Conservation (phyloP, 2,329 filamentous ascomycete genomes). For the Calonectria ilicicola region DNA sequence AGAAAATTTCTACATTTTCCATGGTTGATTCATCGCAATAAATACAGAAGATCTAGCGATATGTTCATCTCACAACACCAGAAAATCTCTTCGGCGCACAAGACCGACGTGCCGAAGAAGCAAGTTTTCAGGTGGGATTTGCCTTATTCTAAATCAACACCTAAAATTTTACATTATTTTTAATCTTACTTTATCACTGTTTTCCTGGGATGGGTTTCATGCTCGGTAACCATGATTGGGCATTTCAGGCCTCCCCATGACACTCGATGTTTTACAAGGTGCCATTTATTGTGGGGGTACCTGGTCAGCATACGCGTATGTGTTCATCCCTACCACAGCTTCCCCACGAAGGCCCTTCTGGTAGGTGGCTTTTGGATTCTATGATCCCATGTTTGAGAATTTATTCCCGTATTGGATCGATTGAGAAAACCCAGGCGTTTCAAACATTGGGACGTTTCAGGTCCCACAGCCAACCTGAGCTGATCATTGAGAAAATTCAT, state of each 20-base stretch:
- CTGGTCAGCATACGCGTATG: conserved; percentile 1
- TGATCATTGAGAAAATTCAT: not conserved
- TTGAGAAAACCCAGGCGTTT: conserved; percentile 11
- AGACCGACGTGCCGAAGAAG: not conserved
- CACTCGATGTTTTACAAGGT: not conserved
- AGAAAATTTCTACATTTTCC: not conserved
- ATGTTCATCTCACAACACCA: not conserved
- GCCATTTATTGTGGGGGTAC: not conserved
- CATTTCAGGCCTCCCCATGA: not conserved
- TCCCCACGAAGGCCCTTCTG: not conserved
- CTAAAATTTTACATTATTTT: conserved; percentile 5
- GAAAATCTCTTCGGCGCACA: not conserved
- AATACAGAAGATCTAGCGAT: not conserved
- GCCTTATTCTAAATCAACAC: not conserved
- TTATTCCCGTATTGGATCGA: not conserved
- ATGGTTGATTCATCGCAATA: not conserved
- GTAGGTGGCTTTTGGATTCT: not conserved
- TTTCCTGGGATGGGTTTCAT: not conserved
- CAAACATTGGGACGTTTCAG: conserved; percentile 34
- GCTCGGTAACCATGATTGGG: not conserved
- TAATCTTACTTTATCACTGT: conserved; percentile 2
- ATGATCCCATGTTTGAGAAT: not conserved
- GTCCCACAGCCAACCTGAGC: not conserved
- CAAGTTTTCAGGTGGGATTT: not conserved
- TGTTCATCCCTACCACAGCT: not conserved